Evolutionary conservation across 2,329 filamentous ascomycete species (phyloP).

Genomic region (Pseudogymnoascus destructans): DNA sequence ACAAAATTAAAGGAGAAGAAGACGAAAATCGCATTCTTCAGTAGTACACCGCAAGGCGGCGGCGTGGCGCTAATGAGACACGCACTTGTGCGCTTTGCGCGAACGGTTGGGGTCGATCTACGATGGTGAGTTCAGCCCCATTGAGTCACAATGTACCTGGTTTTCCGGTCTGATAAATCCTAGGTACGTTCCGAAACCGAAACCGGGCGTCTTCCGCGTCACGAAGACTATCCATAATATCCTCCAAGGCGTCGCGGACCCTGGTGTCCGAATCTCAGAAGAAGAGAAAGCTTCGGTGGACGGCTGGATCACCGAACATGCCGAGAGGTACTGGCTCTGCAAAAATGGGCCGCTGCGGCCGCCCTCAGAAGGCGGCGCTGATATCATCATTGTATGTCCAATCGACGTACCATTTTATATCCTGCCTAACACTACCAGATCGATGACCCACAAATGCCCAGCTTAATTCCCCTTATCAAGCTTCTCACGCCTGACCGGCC

Average conservation of each 20-base stretch:
- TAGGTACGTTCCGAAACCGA: constrained; percentile 55
- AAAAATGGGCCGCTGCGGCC: constrained; percentile 53
- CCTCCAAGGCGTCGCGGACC: constrained; percentile 61
- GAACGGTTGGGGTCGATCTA: constrained; percentile 52
- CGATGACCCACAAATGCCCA: constrained; percentile 77
- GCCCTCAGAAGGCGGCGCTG: constrained; percentile 56
- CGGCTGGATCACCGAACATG: constrained; percentile 62
- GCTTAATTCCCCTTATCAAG: constrained; percentile 64
- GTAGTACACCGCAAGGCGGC: constrained; percentile 50
- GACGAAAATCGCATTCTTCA: constrained; percentile 50
- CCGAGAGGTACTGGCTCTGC: constrained; percentile 59
- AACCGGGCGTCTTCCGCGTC: constrained; percentile 65
- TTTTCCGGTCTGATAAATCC: background rate
- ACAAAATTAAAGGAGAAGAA: constrained; percentile 39
- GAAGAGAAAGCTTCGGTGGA: constrained; percentile 51
- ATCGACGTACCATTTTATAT: background rate
- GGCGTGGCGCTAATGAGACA: constrained; percentile 55
- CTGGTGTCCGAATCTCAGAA: constrained; percentile 47
- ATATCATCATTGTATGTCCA: constrained; percentile 50
- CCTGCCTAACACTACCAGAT: constrained; percentile 32
- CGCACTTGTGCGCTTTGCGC: constrained; percentile 56
- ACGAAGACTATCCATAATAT: constrained; percentile 87
- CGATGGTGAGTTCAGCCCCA: constrained; percentile 48
- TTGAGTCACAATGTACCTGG: background rate
- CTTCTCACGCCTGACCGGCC: constrained; percentile 56